These are phyloP conservation scores for Tetrahymena borealis DNA, from an alignment of 73 alveolate species.

Conservation along the genomic window DNA sequence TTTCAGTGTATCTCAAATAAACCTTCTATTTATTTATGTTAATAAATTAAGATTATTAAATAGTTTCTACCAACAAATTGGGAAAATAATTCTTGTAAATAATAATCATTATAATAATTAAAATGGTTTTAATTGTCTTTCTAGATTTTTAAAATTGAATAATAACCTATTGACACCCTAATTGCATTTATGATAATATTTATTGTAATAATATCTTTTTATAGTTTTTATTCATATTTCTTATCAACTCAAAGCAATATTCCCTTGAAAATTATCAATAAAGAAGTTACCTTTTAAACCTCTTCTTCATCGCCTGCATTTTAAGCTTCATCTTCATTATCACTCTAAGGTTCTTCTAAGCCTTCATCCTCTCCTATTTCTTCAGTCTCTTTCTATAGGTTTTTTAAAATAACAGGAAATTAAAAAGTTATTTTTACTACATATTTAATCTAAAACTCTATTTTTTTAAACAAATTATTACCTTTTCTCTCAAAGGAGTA, in stretches of 20 bases:
- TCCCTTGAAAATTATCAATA: neutral
- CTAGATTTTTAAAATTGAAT: no score
- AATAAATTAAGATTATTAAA: no score
- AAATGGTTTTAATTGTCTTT: no score
- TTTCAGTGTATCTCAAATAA: conserved; percentile 22
- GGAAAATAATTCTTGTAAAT: no score
- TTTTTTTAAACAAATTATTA: neutral
- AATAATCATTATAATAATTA: no score
- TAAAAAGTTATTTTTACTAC: neutral
- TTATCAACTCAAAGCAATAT: no score
- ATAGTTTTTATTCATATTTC: neutral
- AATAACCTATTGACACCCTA: no score
- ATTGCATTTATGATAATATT: no score
- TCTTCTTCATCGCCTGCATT: conserved; percentile 39
- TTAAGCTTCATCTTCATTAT: conserved; percentile 30
- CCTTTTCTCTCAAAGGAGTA: conserved; percentile 45
- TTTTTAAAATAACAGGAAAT: neutral
- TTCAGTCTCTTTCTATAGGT: neutral
- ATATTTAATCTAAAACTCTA: neutral
- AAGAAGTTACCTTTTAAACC: neutral
- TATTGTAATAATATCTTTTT: no score
- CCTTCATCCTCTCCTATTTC: neutral
- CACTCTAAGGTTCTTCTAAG: conserved; percentile 16
- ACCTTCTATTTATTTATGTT: conserved; percentile 23
- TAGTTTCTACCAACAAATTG: no score